phyloP scores from a whole-genome alignment of 2,329 filamentous ascomycete species.

The Endoconidiophora laricicola region DNA sequence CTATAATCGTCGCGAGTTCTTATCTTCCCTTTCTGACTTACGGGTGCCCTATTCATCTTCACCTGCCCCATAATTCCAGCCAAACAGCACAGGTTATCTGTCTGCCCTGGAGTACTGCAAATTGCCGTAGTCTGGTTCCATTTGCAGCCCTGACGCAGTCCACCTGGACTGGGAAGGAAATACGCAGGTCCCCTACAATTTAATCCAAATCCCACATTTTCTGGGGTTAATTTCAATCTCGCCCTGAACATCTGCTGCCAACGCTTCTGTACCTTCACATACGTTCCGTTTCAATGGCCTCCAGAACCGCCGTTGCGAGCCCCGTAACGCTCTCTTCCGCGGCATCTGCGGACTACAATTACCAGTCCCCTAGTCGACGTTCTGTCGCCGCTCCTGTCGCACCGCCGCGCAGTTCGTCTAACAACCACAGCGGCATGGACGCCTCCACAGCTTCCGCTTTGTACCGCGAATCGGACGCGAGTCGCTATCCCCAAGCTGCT shows the following conservation, averaged over 20 bases:
- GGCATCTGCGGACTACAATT: slow-evolving; percentile 21
- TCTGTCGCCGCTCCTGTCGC: slow-evolving; percentile 53
- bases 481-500: slow-evolving; percentile 17
- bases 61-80: no score
- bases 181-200: no score
- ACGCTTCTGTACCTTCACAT: slow-evolving; percentile 21
- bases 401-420: slow-evolving; percentile 69
- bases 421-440: slow-evolving; percentile 23
- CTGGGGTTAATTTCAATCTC: background rate
- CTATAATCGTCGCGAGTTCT: no score
- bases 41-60: no score
- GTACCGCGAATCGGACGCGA: slow-evolving; percentile 7
- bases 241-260: no score
- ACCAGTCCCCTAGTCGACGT: slow-evolving; percentile 30
- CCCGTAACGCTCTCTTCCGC: slow-evolving; percentile 25
- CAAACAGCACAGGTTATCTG: no score
- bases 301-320: slow-evolving; percentile 29
- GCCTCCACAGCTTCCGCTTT: slow-evolving; percentile 6
- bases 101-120: no score
- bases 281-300: slow-evolving; percentile 23
- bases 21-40: no score
- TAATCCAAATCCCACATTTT: background rate
- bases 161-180: no score
- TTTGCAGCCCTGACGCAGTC: background rate
- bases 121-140: background rate